Conservation (phyloP, 176 grass and related monocot genomes). For the Oryza officinalis region DNA sequence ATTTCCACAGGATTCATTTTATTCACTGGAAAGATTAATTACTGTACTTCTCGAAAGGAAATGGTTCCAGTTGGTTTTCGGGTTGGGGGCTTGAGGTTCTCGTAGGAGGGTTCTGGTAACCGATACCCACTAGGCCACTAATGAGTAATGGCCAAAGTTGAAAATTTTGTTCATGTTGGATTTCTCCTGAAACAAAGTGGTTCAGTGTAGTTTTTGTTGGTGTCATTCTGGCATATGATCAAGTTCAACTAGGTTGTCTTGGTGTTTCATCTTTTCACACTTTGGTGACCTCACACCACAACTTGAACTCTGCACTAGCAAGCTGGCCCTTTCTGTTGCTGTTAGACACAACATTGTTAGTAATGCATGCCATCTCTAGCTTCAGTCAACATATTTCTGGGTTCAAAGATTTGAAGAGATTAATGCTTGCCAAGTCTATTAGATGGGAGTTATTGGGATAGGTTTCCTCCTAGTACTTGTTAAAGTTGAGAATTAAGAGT, state of each 20-base stretch:
- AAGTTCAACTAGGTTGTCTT: not conserved
- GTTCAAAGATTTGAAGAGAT: not conserved
- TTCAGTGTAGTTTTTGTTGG: constrained; percentile 13
- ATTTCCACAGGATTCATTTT: constrained; percentile 8
- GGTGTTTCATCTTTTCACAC: not conserved
- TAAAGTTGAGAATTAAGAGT: not conserved
- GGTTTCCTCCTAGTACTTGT: constrained; percentile 10
- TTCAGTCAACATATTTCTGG: not conserved
- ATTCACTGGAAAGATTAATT: not conserved
- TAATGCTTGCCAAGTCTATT: not conserved
- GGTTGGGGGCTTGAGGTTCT: not conserved
- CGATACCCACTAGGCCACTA: not conserved
- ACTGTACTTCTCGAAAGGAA: constrained; percentile 8
- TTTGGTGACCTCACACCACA: not conserved
- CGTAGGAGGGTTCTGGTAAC: not conserved
- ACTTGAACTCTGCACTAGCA: not conserved
- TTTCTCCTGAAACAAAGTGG: not conserved
- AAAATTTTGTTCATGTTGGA: not conserved
- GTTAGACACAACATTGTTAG: not conserved
- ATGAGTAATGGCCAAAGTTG: not conserved
- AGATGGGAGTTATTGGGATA: not conserved
- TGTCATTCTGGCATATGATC: not conserved
- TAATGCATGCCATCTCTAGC: not conserved
- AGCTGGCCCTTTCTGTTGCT: not conserved
- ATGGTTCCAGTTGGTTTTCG: not conserved